phyloP scores from a whole-genome alignment of 225 moss, liverwort and hornwort genomes.

The Marchantia paleacea region DNA sequence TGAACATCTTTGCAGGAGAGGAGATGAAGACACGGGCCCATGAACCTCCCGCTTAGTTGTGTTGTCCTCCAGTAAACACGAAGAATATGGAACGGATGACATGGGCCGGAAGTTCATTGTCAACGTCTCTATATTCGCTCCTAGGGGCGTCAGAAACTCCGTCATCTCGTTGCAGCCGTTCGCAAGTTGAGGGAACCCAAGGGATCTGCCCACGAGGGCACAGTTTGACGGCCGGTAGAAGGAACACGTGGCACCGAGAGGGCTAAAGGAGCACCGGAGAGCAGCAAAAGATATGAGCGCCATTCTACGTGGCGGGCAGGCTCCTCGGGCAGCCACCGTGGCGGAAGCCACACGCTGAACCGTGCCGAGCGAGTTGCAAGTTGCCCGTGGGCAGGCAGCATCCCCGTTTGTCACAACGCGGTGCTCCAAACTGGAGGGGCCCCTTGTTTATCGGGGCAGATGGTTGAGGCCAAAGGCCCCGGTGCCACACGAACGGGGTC shows the following conservation, averaged over 20 bases:
- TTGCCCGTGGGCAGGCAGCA: neutral
- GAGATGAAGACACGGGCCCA: too few species aligned
- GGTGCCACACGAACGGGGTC: too few species aligned
- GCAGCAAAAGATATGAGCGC: slow-evolving; percentile 9
- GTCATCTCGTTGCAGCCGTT: too few species aligned
- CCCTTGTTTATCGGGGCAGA: neutral
- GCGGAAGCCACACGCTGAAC: slow-evolving; percentile 25
- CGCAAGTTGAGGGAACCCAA: too few species aligned
- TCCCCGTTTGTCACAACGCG: neutral
- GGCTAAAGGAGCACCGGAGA: neutral
- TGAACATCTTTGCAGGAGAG: too few species aligned
- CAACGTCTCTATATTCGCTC: too few species aligned
- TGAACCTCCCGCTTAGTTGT: too few species aligned
- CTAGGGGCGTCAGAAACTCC: too few species aligned
- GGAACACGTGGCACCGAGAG: neutral
- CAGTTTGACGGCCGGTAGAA: neutral
- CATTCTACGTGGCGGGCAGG: slow-evolving; percentile 29
- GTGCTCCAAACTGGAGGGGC: neutral
- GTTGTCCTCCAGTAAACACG: too few species aligned
- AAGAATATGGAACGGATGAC: too few species aligned
- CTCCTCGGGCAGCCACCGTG: slow-evolving; percentile 5
- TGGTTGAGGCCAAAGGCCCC: too few species aligned
- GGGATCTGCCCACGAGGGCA: neutral
- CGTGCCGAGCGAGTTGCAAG: neutral
- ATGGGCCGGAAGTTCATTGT: too few species aligned